Evolutionary conservation across 2,329 filamentous ascomycete species (phyloP), one percentile per base, ranked within the genome.

Genomic region (Ophiostoma novo-ulmi): DNA sequence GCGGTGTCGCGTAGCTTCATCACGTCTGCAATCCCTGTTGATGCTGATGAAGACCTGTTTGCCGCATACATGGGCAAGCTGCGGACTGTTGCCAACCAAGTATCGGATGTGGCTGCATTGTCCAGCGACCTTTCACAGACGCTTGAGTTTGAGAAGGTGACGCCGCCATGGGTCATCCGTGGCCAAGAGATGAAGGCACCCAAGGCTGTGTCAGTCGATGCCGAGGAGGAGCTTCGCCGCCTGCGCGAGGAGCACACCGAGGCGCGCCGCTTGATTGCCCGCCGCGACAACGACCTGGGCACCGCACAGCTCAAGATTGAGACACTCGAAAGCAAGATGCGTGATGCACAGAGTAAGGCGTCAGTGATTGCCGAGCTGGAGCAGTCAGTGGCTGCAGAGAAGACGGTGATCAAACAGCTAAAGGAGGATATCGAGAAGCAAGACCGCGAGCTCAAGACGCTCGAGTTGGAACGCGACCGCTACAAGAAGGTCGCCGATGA

Each of bases 251-350:
- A 94, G 74, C 87, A 95, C 74, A 88, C 89, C 74, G 92, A 94
- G 76, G 89, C 91, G 26, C 90, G 91, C 3, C 88, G 90, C 70
- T 84, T 87, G 3, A 85, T 93, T 71, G 88, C 90, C 1, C 85
- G 89, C 73, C 89, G 90, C 73, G 92, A 97, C 74, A 91, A 94
- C 78, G 89, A 90, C 48, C 87, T 97, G 69, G 93, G 96, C 78
- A 94, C 96, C 71, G 86, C 92, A 35, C 87, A 90, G n/a, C 90
- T 97, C 75, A 94, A 95, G 79, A 97, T 97, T 75, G 94, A 97
- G 80, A 92, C 95, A 58, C 88, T 98, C 52, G 92, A 97, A 79
- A 91, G 92, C 8, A 86, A 92, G 71, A 94, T 95, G 89, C 88
- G 89, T 71, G 93, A 96, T 77, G 91, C 92, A 6, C 88, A 89